Conservation (phyloP, 495 filamentous ascomycete genomes). For the Penicillium subrubescens region DNA sequence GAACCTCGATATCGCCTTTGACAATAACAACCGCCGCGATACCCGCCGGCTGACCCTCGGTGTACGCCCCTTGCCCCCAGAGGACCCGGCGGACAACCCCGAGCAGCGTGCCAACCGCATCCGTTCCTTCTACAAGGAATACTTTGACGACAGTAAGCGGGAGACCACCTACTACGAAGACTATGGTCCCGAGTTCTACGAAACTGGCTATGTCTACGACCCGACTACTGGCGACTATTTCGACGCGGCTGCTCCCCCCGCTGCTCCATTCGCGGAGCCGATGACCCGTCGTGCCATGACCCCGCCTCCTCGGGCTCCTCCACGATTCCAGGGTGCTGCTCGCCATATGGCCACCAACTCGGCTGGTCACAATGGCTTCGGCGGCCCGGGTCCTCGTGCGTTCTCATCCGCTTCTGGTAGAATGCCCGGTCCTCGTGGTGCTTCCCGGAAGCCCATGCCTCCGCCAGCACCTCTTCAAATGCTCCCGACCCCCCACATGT, state of each 20-base stretch:
- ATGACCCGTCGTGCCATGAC: constrained; percentile 93
- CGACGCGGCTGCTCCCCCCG: constrained; percentile 51
- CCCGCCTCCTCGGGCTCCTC: constrained; percentile 79
- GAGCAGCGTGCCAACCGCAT: constrained; percentile 95
- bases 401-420: constrained; percentile 69
- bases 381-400: constrained; percentile 57
- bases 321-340: constrained; percentile 63
- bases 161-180: constrained; percentile 66
- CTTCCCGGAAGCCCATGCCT: constrained; percentile 62
- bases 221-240: constrained; percentile 72
- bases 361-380: constrained; percentile 46
- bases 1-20: constrained; percentile 28
- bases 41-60: constrained; percentile 81
- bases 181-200: constrained; percentile 64
- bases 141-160: constrained; percentile 84
- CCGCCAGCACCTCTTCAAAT: constrained; percentile 73
- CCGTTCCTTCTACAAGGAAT: constrained; percentile 98
- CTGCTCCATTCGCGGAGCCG: constrained; percentile 74
- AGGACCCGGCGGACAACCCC: constrained; percentile 81
- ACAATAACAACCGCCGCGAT: constrained; percentile 51
- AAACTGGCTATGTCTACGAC: constrained; percentile 66
- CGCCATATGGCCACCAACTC: constrained; percentile 53
- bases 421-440: constrained; percentile 46
- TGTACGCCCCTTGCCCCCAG: constrained; percentile 88
- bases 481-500: constrained; percentile 82